Percentiles rank a stretch among this genome's conserved stretches.
phyloP scores from a whole-genome alignment of 208 protist genomes.

The Leishmania amazonensis region DNA sequence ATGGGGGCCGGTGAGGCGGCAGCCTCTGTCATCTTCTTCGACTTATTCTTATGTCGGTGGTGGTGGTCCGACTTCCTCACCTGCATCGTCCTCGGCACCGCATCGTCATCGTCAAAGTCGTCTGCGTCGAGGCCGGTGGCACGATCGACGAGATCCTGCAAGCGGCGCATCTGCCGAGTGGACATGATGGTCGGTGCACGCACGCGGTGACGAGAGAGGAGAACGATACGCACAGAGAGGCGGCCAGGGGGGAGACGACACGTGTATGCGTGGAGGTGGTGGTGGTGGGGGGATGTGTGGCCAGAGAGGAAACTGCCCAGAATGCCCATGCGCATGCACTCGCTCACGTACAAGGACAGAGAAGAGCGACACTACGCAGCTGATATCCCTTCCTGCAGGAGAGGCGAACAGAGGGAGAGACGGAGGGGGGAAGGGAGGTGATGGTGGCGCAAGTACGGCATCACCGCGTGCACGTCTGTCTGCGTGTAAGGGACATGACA shows the following conservation, averaged over 20 bases:
- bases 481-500: neutral
- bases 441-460: too few species aligned
- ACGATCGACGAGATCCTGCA: conserved; percentile 76
- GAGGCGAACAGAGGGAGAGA: neutral
- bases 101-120: conserved; percentile 21
- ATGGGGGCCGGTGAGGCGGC: neutral
- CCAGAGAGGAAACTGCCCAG: neutral
- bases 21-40: conserved; percentile 1
- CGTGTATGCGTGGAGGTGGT: neutral
- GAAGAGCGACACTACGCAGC: neutral
- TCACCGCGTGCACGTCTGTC: neutral
- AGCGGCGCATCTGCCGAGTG: conserved; percentile 70
- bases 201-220: neutral
- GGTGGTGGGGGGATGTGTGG: neutral
- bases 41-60: conserved; percentile 27
- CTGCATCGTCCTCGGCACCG: conserved; percentile 36
- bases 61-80: conserved; percentile 12
- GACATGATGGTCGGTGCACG: conserved; percentile 53
- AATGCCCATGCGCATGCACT: neutral
- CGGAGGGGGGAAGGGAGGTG: neutral
- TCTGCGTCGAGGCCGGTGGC: conserved; percentile 69
- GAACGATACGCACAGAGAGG: neutral
- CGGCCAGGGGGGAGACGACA: neutral
- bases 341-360: neutral
- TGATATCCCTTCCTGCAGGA: neutral